Evolutionary conservation across 306 rosid genomes (phyloP), one percentile per base, ranked within the genome.

Genomic region (Echinosophora koreensis): DNA sequence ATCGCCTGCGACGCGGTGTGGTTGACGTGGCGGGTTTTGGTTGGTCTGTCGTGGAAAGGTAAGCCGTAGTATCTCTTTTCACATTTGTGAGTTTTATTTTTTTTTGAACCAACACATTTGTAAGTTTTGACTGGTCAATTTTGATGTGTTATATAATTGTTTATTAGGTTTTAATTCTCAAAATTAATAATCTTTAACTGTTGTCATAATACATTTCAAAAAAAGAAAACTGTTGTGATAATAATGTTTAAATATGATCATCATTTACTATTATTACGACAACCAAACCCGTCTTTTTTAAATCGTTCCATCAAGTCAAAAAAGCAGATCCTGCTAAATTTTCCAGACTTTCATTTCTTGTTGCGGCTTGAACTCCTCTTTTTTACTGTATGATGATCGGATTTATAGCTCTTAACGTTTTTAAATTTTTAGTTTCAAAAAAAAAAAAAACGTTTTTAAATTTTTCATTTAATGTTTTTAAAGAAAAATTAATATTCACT

Each of bases 81-180:
- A 13, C 14, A 39, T 65, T 50, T 35, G 5, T 35, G 38, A 35
- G 38, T 35, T 35, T 35, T n/a, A n/a, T n/a, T 35, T 62, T 71
- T 47, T 8, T 22, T 22, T 22, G 22, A 22, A 22, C 22, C 22
- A 22, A 22, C 35, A 12, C 13, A 39, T 65, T 50, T 57, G 34
- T 11, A 64, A 60, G 65, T 42, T 42, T 83, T 83, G 84, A 83
- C 87, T 28, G 71, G 87, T 79, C 84, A 65, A 69, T 62, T 63
- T 79, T 83, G 51, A 41, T 57, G 54, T 17, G 10, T 61, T 12
- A 51, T 18, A 10, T 22, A 18, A 9, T 37, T 10, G 3, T 30
- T 41, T 27, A 4, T 22, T 58, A n/a, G 47, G 2, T 49, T 12
- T 62, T 11, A 47, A 22, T 49, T 18, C 5, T 9, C 0, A 32